A percentile compares a stretch with the other conserved stretches of the same genome.
These are phyloP conservation scores for Thraustochytrium striatum DNA, from an alignment of 352 stramenopile genomes.

Conservation along the genomic window DNA sequence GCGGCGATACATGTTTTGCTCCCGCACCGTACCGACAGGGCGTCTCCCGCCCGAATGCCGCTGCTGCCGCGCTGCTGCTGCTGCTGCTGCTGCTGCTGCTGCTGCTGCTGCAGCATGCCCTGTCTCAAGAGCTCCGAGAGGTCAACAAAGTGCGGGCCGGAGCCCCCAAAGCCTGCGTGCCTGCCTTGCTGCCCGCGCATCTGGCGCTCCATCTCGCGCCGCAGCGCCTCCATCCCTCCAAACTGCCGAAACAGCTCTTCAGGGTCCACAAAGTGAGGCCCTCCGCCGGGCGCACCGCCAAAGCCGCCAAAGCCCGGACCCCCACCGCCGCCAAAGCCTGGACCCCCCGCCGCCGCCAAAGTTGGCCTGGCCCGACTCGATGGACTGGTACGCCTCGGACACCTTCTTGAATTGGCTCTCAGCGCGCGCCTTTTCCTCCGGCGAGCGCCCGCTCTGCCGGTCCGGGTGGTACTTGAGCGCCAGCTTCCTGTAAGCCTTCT, in stretches of 20 bases:
- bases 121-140: too few species aligned
- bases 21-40: neutral
- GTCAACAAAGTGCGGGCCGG: too few species aligned
- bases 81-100: slow-evolving; percentile 9
- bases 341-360: neutral
- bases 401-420: slow-evolving; percentile 44
- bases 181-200: too few species aligned
- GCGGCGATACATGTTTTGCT: neutral
- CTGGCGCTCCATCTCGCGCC: slow-evolving; percentile 21
- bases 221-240: neutral
- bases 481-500: slow-evolving; percentile 89
- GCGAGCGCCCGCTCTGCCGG: slow-evolving; percentile 4
- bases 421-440: slow-evolving; percentile 1
- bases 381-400: slow-evolving; percentile 34
- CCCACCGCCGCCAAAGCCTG: neutral
- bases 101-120: neutral
- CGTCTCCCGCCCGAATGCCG: neutral
- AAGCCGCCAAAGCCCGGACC: neutral
- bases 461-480: slow-evolving; percentile 63
- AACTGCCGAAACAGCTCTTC: slow-evolving; percentile 20
- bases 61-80: neutral
- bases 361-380: neutral
- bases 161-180: too few species aligned
- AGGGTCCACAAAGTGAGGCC: slow-evolving; percentile 15
- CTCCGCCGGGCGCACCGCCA: neutral